Percentiles rank a stretch among this genome's conserved stretches.
These are phyloP conservation scores for Pythium dissimile DNA, from an alignment of 352 stramenopile genomes.

Conservation along the genomic window DNA sequence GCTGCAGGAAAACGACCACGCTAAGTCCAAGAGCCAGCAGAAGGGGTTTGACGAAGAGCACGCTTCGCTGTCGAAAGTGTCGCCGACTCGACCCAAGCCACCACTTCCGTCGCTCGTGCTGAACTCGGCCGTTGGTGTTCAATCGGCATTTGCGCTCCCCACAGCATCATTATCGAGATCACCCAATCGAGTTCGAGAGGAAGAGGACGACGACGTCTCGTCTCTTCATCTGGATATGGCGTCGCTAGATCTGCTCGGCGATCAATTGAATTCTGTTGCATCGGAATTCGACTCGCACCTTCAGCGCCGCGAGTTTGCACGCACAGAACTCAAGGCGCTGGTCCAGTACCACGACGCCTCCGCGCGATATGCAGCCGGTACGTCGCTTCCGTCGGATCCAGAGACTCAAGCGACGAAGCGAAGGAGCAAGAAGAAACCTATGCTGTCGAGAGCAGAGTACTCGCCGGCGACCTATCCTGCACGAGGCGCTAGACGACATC, in stretches of 20 bases:
- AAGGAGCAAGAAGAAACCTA: slow-evolving; percentile 33
- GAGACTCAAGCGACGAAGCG: slow-evolving; percentile 8
- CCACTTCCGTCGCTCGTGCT: slow-evolving; percentile 29
- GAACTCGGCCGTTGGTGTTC: slow-evolving; percentile 11
- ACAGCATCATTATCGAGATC: slow-evolving; percentile 20
- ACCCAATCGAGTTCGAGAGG: background rate
- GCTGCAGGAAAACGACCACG: slow-evolving; percentile 51
- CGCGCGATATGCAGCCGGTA: background rate
- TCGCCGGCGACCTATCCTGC: slow-evolving; percentile 25
- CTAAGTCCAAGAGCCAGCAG: slow-evolving; percentile 11
- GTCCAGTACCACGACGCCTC: slow-evolving; percentile 28
- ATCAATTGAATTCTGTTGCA: slow-evolving; percentile 36
- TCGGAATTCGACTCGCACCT: slow-evolving; percentile 45
- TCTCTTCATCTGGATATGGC: slow-evolving; percentile 7
- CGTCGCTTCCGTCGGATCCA: too few relatives aligned
- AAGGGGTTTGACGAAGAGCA: background rate
- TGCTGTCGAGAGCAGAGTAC: slow-evolving; percentile 40
- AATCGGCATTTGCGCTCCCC: slow-evolving; percentile 14
- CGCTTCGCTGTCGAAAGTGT: slow-evolving; percentile 5
- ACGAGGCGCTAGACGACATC: slow-evolving; percentile 22
- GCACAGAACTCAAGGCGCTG: slow-evolving; percentile 43
- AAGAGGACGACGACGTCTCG: background rate
- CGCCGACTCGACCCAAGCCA: slow-evolving; percentile 27
- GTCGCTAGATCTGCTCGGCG: slow-evolving; percentile 20
- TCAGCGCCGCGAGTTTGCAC: slow-evolving; percentile 42